Evolutionary conservation across 768 basidiomycete genomes (phyloP).

Genomic region (Fomitopsis pulvina): DNA sequence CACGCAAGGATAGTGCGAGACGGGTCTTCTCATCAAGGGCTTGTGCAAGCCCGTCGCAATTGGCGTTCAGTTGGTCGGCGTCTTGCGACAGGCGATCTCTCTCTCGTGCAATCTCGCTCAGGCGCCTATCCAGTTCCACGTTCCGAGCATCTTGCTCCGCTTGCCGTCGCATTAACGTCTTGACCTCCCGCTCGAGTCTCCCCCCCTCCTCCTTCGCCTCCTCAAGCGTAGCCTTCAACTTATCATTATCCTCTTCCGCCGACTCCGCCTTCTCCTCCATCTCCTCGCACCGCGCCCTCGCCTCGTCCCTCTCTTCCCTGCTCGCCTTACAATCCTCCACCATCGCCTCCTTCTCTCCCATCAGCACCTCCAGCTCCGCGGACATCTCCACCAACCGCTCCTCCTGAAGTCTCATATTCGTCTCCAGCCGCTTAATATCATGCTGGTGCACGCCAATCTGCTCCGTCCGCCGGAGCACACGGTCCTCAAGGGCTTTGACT

Average conservation of each 20-base stretch:
- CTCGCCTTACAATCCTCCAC: constrained; percentile 80
- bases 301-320: constrained; percentile 64
- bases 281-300: constrained; percentile 47
- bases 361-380: constrained; percentile 57
- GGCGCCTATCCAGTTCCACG: background rate
- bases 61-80: background rate
- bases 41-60: constrained; percentile 3
- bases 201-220: background rate
- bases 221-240: constrained; percentile 19
- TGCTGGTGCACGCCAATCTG: constrained; percentile 77
- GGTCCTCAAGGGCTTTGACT: constrained; percentile 61
- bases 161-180: background rate
- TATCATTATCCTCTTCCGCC: constrained; percentile 19
- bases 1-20: background rate
- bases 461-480: constrained; percentile 60
- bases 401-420: constrained; percentile 68
- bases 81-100: constrained; percentile 3
- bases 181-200: background rate
- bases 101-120: background rate
- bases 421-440: constrained; percentile 70
- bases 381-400: constrained; percentile 68
- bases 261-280: constrained; percentile 57
- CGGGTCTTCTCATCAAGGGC: constrained; percentile 3
- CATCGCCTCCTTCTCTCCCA: constrained; percentile 70
- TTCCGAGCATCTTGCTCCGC: background rate